Percentiles rank a stretch among this genome's conserved stretches.
These are phyloP conservation scores for Melanopsichium pennsylvanicum DNA, from an alignment of 1,284 basidiomycete species.

Conservation along the genomic window DNA sequence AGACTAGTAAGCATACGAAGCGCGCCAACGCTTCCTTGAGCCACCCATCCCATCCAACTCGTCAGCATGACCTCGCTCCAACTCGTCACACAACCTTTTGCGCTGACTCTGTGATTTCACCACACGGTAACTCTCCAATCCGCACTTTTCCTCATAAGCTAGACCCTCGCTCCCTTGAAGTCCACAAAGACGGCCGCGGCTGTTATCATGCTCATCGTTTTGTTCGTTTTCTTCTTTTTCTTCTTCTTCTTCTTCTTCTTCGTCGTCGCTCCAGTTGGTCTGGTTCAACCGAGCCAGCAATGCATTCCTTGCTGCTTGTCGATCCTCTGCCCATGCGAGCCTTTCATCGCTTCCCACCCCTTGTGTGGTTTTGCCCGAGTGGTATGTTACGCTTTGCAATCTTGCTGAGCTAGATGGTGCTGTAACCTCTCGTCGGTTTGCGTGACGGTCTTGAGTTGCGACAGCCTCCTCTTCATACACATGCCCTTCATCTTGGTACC, in stretches of 20 bases:
- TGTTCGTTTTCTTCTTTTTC: constrained; percentile 12
- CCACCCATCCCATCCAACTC: constrained; percentile 19
- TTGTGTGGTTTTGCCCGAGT: background rate
- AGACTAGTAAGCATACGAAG: constrained; percentile 37
- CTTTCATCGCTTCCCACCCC: background rate
- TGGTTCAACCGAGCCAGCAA: constrained; percentile 41
- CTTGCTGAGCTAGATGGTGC: constrained; percentile 13
- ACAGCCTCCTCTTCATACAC: background rate
- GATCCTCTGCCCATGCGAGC: background rate
- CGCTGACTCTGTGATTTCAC: constrained; percentile 12
- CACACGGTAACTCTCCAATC: background rate
- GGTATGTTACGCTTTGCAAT: constrained; percentile 9
- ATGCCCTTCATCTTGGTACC: background rate
- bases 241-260: constrained; percentile 31
- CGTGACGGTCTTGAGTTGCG: background rate
- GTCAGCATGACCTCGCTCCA: constrained; percentile 19
- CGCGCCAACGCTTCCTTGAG: constrained; percentile 30
- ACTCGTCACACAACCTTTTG: constrained; percentile 20
- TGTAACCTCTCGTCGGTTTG: background rate
- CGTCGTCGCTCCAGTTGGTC: constrained; percentile 50
- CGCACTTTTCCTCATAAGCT: constrained; percentile 4
- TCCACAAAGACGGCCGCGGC: background rate
- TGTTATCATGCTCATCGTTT: background rate
- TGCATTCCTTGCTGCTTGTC: constrained; percentile 18
- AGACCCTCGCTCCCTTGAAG: constrained; percentile 9